A percentile compares a stretch with the other conserved stretches of the same genome.
These are phyloP conservation scores for Ganoderma multipileum DNA, from an alignment of 1,284 basidiomycete genomes.

Conservation along the genomic window DNA sequence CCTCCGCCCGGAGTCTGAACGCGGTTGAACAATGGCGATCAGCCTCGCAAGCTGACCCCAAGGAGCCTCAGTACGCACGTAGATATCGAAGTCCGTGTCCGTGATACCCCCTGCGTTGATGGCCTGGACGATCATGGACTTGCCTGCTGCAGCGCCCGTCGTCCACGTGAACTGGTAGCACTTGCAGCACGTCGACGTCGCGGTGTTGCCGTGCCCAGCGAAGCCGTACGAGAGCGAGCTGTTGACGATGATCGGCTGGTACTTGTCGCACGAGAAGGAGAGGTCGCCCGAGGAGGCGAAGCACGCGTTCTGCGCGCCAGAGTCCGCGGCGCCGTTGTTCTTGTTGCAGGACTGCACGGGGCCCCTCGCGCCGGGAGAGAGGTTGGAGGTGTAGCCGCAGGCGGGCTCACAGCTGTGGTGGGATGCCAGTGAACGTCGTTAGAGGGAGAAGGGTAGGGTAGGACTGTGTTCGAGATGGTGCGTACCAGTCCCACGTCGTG, in stretches of 20 bases:
- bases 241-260: constrained; percentile 35
- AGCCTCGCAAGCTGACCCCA: not conserved
- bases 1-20: constrained; percentile 28
- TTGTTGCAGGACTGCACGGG: constrained; percentile 32
- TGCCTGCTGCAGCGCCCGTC: constrained; percentile 29
- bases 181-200: constrained; percentile 32
- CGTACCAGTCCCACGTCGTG: constrained; percentile 32
- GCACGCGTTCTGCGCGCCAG: constrained; percentile 33
- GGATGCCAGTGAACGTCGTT: not conserved
- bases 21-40: not conserved
- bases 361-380: constrained; percentile 22
- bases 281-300: constrained; percentile 30
- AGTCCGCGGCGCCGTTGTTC: constrained; percentile 22
- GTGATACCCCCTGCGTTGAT: constrained; percentile 35
- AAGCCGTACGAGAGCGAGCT: constrained; percentile 34
- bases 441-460: not conserved
- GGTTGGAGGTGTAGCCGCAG: constrained; percentile 29
- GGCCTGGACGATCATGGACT: constrained; percentile 35
- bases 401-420: constrained; percentile 31
- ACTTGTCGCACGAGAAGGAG: constrained; percentile 33
- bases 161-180: constrained; percentile 37
- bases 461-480: not conserved
- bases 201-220: constrained; percentile 34
- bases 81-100: constrained; percentile 32
- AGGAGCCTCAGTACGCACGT: constrained; percentile 15